Base-by-base conservation (phyloP, 176 grass and related monocot species). In the Oryza brachyantha region DNA sequence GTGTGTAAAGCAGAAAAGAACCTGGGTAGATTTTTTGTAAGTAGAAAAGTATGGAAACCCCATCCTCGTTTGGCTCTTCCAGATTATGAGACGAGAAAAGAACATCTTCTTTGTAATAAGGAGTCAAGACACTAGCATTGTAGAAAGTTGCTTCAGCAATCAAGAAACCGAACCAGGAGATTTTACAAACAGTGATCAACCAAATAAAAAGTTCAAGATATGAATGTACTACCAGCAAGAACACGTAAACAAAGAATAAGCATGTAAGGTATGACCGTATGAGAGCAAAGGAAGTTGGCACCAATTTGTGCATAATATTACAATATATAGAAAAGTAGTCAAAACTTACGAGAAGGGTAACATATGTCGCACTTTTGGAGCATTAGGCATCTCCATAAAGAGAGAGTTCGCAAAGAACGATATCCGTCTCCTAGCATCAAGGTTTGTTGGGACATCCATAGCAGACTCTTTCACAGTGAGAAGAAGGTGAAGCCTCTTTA, bases 11-110 rank as follows among this genome's bases (percentile, higher is more conserved):
- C 39, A 75, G 29, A 70, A 58, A 80, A 78, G 59, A 75, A 94
- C 96, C 96, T 93, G 96, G 96, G 74, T 95, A 99, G 70, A 99
- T 99, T 84, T 99, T 99, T 73, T 99, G 96, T 8, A 99, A 87
- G 75, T 99, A 99, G 84, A 99, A 99, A 81, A 99, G 88, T 17
- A 99, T 99, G 64, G 96, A 91, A 80, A 99, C 92, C 28, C 96
- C 96, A 89, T 99, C 96, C 69, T 99, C 96, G 78, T 99, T 99
- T 78, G 41, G 42, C 62, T 91, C 92, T 81, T 95, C 81, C 10
- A 99, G 68, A 75, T 66, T 86, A 10, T 95, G 74, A 76, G 45
- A 87, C 34, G 96, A 89, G 84, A 99, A 99, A 36, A 99, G 90
- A 85, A 99, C 96, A 65, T 99, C 96, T 79, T 99, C 96, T 72